Percentiles rank a stretch among this genome's conserved stretches.
phyloP scores from a whole-genome alignment of 768 basidiomycete species.

The Xerocomellus chrysenteron region DNA sequence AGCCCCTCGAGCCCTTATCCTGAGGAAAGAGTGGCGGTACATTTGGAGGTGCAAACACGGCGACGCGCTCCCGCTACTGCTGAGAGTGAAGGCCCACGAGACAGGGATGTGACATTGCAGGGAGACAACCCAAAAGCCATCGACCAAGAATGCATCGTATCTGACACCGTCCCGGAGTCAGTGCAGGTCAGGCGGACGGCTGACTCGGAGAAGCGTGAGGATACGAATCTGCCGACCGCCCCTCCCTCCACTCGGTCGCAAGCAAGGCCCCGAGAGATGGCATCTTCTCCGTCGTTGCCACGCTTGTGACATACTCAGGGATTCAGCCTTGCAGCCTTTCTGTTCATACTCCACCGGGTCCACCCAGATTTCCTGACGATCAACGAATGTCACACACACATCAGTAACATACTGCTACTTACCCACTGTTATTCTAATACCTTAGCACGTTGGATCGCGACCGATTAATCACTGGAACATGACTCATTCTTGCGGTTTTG shows the following conservation, averaged over 20 bases:
- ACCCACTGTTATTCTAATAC: slow-evolving; percentile 6
- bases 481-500: neutral
- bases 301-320: neutral
- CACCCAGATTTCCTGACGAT: neutral
- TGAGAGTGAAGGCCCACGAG: neutral
- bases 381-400: neutral
- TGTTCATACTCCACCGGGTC: neutral
- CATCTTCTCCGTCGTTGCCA: neutral
- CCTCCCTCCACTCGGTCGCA: neutral
- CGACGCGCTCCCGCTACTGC: neutral
- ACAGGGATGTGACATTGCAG: neutral
- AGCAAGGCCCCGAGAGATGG: neutral
- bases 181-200: neutral
- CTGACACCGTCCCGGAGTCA: neutral
- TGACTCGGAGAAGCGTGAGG: neutral
- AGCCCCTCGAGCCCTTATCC: neutral
- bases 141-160: neutral
- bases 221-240: neutral
- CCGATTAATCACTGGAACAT: neutral
- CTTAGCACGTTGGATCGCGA: neutral
- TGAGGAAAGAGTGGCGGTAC: neutral
- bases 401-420: neutral
- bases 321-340: neutral
- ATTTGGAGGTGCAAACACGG: slow-evolving; percentile 1
- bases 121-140: neutral